Base-by-base conservation (phyloP, 2,329 filamentous ascomycete species). In the Cryoendolithus antarcticus region DNA sequence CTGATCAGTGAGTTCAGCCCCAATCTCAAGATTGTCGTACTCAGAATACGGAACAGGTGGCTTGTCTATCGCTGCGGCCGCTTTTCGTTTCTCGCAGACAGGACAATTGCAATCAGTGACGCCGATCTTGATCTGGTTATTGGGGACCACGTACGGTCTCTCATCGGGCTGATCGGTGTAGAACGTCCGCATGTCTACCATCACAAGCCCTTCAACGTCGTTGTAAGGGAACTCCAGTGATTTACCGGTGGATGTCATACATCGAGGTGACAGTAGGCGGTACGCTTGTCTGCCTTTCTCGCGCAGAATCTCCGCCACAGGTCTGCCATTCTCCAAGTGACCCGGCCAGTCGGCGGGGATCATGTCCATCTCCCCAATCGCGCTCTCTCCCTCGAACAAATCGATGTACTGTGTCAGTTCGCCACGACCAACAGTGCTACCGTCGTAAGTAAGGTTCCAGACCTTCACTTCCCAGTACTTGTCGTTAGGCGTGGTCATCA, bases 181-280 rank as follows among this genome's bases (percentile, higher is more conserved):
- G 32, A 35, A 45, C 2, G 15, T 34, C 15, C 41, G 32, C 34
- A 44, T 33, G 37, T 47, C 40, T 2, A 42, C 30, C 40, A 47
- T 44, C 4, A 45, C 38, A 4, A 39, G 27, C 1, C 39, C 43
- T n/a, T 45, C 37, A 4, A 46, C 15, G 13, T 46, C 30, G 21
- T 37, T 41, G 21, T 46, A 35, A 2, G 45, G 45, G 15, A 44
- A 44, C 2, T 28, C 28, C 6, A 9, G 24, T 2, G 44, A 40
- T 24, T 38, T 40, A 2, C 45, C 44, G 11, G 31, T 44, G 10
- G 44, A 19, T 11, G 44, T 40, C 24, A 29, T 29, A 6, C 30
- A 38, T 9, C 12, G n/a, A 7, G 28, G 35, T 30, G 9, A 11
- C 10, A 28, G 19, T 15, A 36, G 19, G n/a, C 19, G 11, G 19